Base-by-base conservation (phyloP, 139 green algal genomes). In the Dunaliella primolecta region DNA sequence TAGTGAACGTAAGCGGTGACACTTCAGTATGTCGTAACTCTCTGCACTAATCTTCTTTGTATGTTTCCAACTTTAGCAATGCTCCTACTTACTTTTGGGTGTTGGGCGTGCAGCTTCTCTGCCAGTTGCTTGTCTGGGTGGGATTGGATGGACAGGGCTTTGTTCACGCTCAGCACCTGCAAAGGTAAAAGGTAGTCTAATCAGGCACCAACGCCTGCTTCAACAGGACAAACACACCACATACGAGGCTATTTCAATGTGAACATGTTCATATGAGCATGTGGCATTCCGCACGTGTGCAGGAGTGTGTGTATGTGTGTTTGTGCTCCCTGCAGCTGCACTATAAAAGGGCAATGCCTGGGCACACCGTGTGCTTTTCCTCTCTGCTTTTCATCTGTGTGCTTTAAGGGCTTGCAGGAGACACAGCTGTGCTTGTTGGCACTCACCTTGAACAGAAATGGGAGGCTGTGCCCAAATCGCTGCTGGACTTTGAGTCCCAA, bases 81-180 rank as follows among this genome's bases (percentile, higher is more conserved):
- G n/a, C 7, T 81, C 27, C 38, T 37, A n/a, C 85, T n/a, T 81
- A 97, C 93, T 82, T 96, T 87, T 27, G 97, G 97, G 30, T 89
- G 83, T 31, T 94, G 82, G 0, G 86, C 86, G 86, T 99, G 95
- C 29, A 99, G 92, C 34, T 83, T 83, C 89, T 98, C 93, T 30
- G 97, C 97, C 24, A 99, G 91, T 57, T 86, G 75, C 92, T 99
- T 99, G 92, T 99, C 96, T 3, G 97, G 97, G 84, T 99, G 97
- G 2, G 96, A 97, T 87, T 99, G 97, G 71, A 99, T 99, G 57
- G 94, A 98, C 34, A 99, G 92, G 1, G 96, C 97, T 72, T 94
- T 98, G n/a, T 88, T 57, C 38, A 99, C 95, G 2, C 91, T 96
- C n/a, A 99, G 88, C 23, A 99, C 89, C 92, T 94, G 83, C 57